These are phyloP conservation scores for Bassia scoparia DNA, from an alignment of 148 eudicot genomes.

Conservation along the genomic window DNA sequence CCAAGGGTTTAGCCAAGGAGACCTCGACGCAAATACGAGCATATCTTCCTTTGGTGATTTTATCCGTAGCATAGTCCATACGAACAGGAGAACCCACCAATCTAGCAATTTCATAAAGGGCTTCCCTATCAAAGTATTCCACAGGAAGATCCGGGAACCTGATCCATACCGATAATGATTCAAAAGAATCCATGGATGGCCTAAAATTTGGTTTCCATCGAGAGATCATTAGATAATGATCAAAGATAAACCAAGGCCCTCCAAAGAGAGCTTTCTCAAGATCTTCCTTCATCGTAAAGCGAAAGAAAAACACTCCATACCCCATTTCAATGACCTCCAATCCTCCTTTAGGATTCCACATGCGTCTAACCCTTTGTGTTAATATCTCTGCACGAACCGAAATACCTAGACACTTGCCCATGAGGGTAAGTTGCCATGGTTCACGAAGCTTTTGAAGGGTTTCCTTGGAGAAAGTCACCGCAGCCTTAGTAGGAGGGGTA, in stretches of 20 bases:
- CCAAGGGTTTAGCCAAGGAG: too few relatives aligned
- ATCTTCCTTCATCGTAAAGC: too few relatives aligned
- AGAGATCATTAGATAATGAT: not conserved
- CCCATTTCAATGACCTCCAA: too few relatives aligned
- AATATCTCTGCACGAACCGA: too few relatives aligned
- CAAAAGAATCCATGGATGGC: not conserved
- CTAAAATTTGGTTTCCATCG: not conserved
- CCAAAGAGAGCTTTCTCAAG: not conserved
- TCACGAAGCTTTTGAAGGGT: not conserved
- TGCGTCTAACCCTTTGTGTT: too few relatives aligned
- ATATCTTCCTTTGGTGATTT: too few relatives aligned
- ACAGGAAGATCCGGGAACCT: not conserved
- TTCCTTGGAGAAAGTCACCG: not conserved
- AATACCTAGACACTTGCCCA: not conserved
- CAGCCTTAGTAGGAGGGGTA: not conserved
- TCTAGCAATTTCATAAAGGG: not conserved
- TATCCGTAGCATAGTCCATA: too few relatives aligned
- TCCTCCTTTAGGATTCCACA: too few relatives aligned
- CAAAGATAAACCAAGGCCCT: not conserved
- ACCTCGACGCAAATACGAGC: too few relatives aligned
- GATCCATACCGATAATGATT: not conserved
- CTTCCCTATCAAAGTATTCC: not conserved
- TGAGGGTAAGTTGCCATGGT: not conserved
- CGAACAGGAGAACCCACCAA: too few relatives aligned
- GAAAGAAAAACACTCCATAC: too few relatives aligned